Percentiles rank a stretch among this genome's conserved stretches.
phyloP scores from a whole-genome alignment of 352 stramenopile genomes.

The Phytophthora agathidicida region DNA sequence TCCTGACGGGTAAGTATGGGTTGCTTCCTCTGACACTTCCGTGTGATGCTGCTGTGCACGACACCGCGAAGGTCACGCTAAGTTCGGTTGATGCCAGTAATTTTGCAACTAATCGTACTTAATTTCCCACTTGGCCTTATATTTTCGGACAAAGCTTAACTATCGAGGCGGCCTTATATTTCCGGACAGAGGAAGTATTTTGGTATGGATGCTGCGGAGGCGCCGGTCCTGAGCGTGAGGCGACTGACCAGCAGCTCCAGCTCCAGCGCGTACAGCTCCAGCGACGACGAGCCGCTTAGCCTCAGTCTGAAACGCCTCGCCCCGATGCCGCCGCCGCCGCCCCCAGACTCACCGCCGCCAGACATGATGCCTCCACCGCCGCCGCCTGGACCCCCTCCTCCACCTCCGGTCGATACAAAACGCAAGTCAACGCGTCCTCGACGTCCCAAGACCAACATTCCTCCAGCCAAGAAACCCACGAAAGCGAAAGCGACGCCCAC shows the following conservation, averaged over 20 bases:
- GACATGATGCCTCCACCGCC: slow-evolving; percentile 29
- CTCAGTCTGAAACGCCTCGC: slow-evolving; percentile 16
- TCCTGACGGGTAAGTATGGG: too few species aligned
- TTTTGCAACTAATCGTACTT: too few species aligned
- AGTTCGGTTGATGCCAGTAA: too few species aligned
- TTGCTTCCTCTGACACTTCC: too few species aligned
- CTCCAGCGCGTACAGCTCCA: slow-evolving; percentile 52
- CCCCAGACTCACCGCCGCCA: slow-evolving; percentile 33
- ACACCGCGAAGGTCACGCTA: too few species aligned
- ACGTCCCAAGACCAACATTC: slow-evolving; percentile 14
- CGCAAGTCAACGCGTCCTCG: slow-evolving; percentile 22
- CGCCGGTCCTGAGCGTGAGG: slow-evolving; percentile 16
- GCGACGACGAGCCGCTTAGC: slow-evolving; percentile 43
- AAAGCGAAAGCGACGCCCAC: slow-evolving; percentile 5
- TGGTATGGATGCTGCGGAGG: slow-evolving; percentile 30
- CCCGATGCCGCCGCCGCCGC: slow-evolving; percentile 26
- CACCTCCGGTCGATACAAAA: slow-evolving; percentile 33
- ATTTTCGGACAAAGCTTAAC: too few species aligned
- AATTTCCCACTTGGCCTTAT: too few species aligned
- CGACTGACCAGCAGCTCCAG: slow-evolving; percentile 40
- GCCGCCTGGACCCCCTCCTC: slow-evolving; percentile 38
- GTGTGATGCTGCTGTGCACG: too few species aligned
- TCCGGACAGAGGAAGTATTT: too few species aligned
- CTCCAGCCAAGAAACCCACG: slow-evolving; percentile 20
- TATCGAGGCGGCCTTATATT: too few species aligned